Base-by-base conservation (phyloP, 2,329 filamentous ascomycete species). In the Boeremia exigua region DNA sequence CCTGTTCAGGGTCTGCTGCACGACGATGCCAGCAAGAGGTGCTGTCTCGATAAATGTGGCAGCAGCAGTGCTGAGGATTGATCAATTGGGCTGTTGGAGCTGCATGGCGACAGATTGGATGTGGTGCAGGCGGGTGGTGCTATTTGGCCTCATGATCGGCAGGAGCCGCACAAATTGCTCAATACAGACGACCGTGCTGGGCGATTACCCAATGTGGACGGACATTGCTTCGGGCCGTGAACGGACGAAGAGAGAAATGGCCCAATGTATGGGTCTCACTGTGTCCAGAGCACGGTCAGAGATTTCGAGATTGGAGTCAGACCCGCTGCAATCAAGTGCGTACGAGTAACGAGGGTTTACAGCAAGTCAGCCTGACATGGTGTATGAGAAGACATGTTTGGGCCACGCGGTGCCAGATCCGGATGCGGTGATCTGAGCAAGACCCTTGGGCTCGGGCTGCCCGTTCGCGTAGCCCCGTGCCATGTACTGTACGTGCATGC, bases 401-500 rank as follows among this genome's bases (percentile, higher is more conserved):
- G 34, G 34, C 39, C 45, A 36, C 9, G 32, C 38, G 50, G 50
- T 54, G 50, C 37, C 38, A 37, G 27, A 19, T 45, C 45, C 33
- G 52, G 45, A 39, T 29, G 39, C 52, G 40, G 52, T 49, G 34
- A 39, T 48, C 27, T 33, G 27, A 38, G 6, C 25, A 23, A 19
- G 45, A 33, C 33, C 39, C 45, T 46, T 43, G 43, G 37, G 40
- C 25, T 46, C 46, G 53, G 47, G 42, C 53, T 47, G 48, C 47
- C 47, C 53, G 53, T 51, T 47, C 53, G 53, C 42, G 37, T 47
- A 43, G 47, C 47, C 53, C 47, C 40, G 42, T 23, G 19, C n/a
- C 7, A 15, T 28, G 32, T 30, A 36, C n/a, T 10, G 48, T 37
- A 15, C 47, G 47, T 46, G 39, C 34, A 39, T 39, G 40, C 23